Percentiles rank a stretch among this genome's conserved stretches.
Evolutionary conservation across 2,329 filamentous ascomycete species (phyloP).

Genomic region (Anthostomella pinea): DNA sequence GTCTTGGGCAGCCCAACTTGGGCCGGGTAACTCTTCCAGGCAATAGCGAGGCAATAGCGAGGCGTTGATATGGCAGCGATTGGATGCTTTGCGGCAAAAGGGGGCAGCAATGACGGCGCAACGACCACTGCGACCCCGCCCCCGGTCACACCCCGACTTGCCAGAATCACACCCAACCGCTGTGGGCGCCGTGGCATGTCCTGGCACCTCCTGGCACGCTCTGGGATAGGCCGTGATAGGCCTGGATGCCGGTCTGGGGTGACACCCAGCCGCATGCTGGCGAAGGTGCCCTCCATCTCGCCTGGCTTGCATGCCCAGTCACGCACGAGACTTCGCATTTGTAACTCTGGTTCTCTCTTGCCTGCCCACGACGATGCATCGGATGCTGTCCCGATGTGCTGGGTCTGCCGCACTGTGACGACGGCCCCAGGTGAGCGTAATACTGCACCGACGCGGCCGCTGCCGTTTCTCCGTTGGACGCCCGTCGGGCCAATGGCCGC

Average conservation of each 20-base stretch:
- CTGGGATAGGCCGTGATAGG: too few species aligned
- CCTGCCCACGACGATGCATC: too few species aligned
- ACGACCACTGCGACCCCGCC: neutral
- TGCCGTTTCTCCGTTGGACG: slow-evolving; percentile 15
- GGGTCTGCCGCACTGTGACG: slow-evolving; percentile 32
- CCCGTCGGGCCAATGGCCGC: slow-evolving; percentile 11
- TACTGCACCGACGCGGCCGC: slow-evolving; percentile 20
- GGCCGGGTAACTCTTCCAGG: slow-evolving; percentile 2
- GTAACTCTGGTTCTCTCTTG: slow-evolving; percentile 15
- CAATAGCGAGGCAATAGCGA: slow-evolving; percentile 15
- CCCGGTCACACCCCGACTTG: too few species aligned
- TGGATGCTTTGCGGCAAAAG: slow-evolving; percentile 7
- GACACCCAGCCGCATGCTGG: neutral
- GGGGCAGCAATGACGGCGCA: slow-evolving; percentile 15
- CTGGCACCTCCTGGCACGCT: too few species aligned
- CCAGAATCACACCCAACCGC: neutral
- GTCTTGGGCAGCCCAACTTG: slow-evolving; percentile 6
- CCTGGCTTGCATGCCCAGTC: slow-evolving; percentile 12
- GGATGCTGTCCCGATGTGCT: slow-evolving; percentile 21
- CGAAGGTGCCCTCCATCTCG: neutral
- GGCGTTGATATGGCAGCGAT: slow-evolving; percentile 8
- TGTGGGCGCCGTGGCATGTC: neutral
- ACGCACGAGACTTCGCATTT: slow-evolving; percentile 24
- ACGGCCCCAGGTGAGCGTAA: slow-evolving; percentile 16
- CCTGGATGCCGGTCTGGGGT: slow-evolving; percentile 7